Evolutionary conservation across 805 yeast species (phyloP).

Genomic region (Saccharomycopsis fibuligera): DNA sequence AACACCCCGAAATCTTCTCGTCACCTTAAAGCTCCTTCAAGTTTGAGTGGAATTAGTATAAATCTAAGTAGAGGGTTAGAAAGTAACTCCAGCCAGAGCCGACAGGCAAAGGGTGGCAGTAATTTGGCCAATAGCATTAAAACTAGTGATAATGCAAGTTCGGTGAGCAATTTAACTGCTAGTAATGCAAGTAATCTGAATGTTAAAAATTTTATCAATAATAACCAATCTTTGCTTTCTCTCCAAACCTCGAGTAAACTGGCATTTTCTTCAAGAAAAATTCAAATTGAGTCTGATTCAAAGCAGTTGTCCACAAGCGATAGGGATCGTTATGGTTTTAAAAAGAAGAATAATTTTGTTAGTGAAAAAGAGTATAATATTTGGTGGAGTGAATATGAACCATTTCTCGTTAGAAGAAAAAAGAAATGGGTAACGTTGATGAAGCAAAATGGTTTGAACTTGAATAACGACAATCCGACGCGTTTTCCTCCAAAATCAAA

Average conservation of each 20-base stretch:
- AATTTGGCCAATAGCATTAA: neutral
- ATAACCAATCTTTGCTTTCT: slow-evolving; percentile 9
- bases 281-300: neutral
- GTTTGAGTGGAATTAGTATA: neutral
- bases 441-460: slow-evolving; percentile 56
- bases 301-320: slow-evolving; percentile 21
- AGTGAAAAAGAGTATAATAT: slow-evolving; percentile 51
- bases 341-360: slow-evolving; percentile 52
- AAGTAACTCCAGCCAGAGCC: neutral
- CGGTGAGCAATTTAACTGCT: neutral
- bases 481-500: slow-evolving; percentile 76
- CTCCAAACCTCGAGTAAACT: slow-evolving; percentile 3
- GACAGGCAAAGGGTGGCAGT: neutral
- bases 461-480: slow-evolving; percentile 44
- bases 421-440: slow-evolving; percentile 70
- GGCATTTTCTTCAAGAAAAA: neutral
- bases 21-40: neutral
- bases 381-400: slow-evolving; percentile 72
- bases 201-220: slow-evolving; percentile 3
- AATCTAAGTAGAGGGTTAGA: neutral
- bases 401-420: slow-evolving; percentile 57
- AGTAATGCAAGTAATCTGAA: neutral
- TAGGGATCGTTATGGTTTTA: slow-evolving; percentile 83
- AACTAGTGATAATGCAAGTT: neutral
- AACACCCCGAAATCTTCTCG: neutral